phyloP scores from a whole-genome alignment of 208 protist genomes.

The Leptomonas seymouri region DNA sequence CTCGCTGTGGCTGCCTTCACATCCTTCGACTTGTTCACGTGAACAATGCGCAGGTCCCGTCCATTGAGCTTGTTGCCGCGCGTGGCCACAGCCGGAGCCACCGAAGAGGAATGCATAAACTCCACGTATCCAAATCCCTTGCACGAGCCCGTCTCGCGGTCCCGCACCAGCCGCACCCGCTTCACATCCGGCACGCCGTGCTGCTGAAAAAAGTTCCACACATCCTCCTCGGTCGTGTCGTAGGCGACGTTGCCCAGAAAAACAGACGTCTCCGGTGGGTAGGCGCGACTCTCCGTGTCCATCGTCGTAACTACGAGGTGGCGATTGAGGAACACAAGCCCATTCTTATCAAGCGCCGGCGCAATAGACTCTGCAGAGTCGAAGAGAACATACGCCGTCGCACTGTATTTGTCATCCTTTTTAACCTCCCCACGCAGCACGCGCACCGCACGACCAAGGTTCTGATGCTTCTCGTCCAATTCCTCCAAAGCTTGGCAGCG shows the following conservation, averaged over 20 bases:
- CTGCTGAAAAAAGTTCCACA: slow-evolving; percentile 86
- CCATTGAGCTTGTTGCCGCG: slow-evolving; percentile 71
- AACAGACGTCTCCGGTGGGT: slow-evolving; percentile 84
- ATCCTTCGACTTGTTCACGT: slow-evolving; percentile 86
- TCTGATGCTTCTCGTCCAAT: slow-evolving; percentile 39
- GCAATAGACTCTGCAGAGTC: slow-evolving; percentile 32
- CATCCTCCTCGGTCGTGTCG: slow-evolving; percentile 77
- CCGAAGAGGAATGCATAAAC: slow-evolving; percentile 60
- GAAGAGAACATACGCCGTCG: slow-evolving; percentile 90
- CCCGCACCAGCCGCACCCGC: slow-evolving; percentile 84
- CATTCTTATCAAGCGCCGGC: slow-evolving; percentile 56
- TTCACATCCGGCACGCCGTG: slow-evolving; percentile 80
- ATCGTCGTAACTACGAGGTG: slow-evolving; percentile 87
- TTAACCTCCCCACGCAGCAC: slow-evolving; percentile 87
- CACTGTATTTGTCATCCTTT: slow-evolving; percentile 80
- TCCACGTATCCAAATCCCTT: slow-evolving; percentile 94
- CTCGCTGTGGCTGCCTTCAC: slow-evolving; percentile 53
- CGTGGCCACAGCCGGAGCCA: slow-evolving; percentile 64
- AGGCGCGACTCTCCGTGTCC: slow-evolving; percentile 61
- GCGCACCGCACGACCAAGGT: slow-evolving; percentile 77
- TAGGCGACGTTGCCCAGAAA: slow-evolving; percentile 92
- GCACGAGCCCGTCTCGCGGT: slow-evolving; percentile 77
- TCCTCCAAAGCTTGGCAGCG: slow-evolving; percentile 77
- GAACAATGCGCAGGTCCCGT: slow-evolving; percentile 82
- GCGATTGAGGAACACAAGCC: slow-evolving; percentile 72